Conservation (phyloP, 305 asterid genomes). For the Withania somnifera region DNA sequence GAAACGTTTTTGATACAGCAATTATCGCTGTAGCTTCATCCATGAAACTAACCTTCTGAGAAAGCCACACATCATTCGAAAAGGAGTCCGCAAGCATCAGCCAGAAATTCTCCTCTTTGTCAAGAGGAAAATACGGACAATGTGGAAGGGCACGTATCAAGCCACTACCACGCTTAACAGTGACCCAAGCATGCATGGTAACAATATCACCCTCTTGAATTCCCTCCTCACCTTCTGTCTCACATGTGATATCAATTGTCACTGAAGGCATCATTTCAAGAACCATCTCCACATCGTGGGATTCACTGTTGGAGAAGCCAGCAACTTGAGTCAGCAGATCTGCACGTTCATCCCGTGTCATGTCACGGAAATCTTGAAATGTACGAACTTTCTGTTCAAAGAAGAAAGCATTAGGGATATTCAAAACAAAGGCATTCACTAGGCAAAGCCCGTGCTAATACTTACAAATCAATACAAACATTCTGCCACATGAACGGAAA, state of each 20-base stretch:
- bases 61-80: constrained; percentile 89
- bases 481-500: background rate
- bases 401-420: constrained; percentile 1
- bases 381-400: constrained; percentile 70
- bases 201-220: constrained; percentile 92
- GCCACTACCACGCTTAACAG: constrained; percentile 59
- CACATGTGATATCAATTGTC: constrained; percentile 71
- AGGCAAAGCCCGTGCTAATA: background rate
- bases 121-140: constrained; percentile 71
- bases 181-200: constrained; percentile 93
- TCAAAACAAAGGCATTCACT: background rate
- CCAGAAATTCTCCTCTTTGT: constrained; percentile 93
- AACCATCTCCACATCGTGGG: constrained; percentile 80
- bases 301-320: constrained; percentile 55
- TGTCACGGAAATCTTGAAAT: constrained; percentile 73
- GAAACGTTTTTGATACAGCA: constrained; percentile 91
- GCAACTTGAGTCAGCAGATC: constrained; percentile 78
- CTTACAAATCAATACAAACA: background rate
- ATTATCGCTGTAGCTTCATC: constrained; percentile 77
- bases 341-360: constrained; percentile 62
- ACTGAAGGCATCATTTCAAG: constrained; percentile 94
- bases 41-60: constrained; percentile 86
- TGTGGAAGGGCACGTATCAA: constrained; percentile 78
- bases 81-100: constrained; percentile 66
- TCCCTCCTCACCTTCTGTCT: constrained; percentile 98